A percentile compares a stretch with the other conserved stretches of the same genome.
phyloP scores from a whole-genome alignment of 352 stramenopile species.

The Halophytophthora batemanensis region DNA sequence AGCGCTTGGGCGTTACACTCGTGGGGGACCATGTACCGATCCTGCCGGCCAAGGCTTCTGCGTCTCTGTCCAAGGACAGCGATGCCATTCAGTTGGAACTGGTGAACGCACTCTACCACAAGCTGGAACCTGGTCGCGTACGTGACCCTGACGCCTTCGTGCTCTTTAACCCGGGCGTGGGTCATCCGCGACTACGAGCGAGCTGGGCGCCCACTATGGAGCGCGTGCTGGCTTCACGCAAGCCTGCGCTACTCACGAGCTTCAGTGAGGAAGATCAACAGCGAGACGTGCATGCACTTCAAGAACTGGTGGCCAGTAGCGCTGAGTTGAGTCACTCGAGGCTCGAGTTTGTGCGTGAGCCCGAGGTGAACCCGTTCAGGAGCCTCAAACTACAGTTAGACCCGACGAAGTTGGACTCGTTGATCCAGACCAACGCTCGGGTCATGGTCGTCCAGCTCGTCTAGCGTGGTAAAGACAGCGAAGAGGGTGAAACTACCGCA shows the following conservation, averaged over 20 bases:
- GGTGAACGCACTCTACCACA: slow-evolving; percentile 55
- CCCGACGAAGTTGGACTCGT: slow-evolving; percentile 30
- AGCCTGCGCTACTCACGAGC: slow-evolving; percentile 56
- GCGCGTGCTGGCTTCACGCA: slow-evolving; percentile 35
- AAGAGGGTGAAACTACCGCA: too few relatives aligned
- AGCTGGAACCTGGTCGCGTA: slow-evolving; percentile 20
- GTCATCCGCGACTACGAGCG: slow-evolving; percentile 41
- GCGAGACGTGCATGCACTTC: slow-evolving; percentile 46
- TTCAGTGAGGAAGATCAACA: slow-evolving; percentile 64
- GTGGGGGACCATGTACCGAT: slow-evolving; percentile 64
- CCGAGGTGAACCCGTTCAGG: slow-evolving; percentile 57
- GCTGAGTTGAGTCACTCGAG: slow-evolving; percentile 13
- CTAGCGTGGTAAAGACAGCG: too few relatives aligned
- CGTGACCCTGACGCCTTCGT: slow-evolving; percentile 48
- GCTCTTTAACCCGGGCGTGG: slow-evolving; percentile 73
- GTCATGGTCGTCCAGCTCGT: slow-evolving; percentile 50
- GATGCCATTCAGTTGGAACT: slow-evolving; percentile 35
- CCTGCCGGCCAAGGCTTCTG: slow-evolving; percentile 20
- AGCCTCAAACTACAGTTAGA: slow-evolving; percentile 59
- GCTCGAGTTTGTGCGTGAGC: slow-evolving; percentile 28
- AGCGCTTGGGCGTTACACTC: slow-evolving; percentile 45
- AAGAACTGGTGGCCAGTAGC: slow-evolving; percentile 20
- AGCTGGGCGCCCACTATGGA: slow-evolving; percentile 59
- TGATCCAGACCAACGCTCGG: slow-evolving; percentile 55
- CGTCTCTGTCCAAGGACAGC: slow-evolving; percentile 8